Evolutionary conservation across 805 yeast genomes (phyloP), one percentile per base, ranked within the genome.

Genomic region (Kluyveromyces nonfermentans): DNA sequence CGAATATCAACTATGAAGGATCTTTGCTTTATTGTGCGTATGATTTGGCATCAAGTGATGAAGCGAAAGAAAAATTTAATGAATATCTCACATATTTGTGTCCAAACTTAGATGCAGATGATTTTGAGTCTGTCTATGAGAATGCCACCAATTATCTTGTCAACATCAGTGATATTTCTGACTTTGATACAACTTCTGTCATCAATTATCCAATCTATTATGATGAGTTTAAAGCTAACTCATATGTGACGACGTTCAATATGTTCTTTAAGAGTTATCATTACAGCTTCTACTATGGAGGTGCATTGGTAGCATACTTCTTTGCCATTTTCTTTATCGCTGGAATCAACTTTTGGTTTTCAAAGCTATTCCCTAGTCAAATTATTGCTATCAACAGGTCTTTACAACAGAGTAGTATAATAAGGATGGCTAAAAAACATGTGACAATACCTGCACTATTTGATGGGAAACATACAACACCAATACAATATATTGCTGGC

Each of bases 261-360:
- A 44, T 49, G 31, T 62, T 73, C 54, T 68, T 47, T 40, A 54
- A 58, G 14, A 71, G 69, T 46, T 38, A 57, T 6, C 68, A 67
- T 43, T 61, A 62, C 18, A 72, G 80, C 2, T 65, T 74, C 22
- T 66, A 60, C 46, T 60, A 71, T 53, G 82, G 75, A 35, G 61
- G 69, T 12, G 77, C 69, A 2, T 49, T 70, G 32, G 44, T 78
- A 18, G 72, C 73, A 0, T 75, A 71, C 49, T 75, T 80, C 79
- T 72, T 64, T 4, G 41, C 65, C 1, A 59, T 78, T 34, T 51
- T 74, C 43, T 35, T 76, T 1, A 22, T 70, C 19, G 67, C 74
- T 3, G 68, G 69, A 1, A 17, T 74, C 14, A 52, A 60, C 35
- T 71, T 74, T 47, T 71, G 77, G 72, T 28, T 60, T 5, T 52